A percentile compares a stretch with the other conserved stretches of the same genome.
These are phyloP conservation scores for Rhexocercosporidium sp. DNA, from an alignment of 2,329 filamentous ascomycete species.

Conservation along the genomic window DNA sequence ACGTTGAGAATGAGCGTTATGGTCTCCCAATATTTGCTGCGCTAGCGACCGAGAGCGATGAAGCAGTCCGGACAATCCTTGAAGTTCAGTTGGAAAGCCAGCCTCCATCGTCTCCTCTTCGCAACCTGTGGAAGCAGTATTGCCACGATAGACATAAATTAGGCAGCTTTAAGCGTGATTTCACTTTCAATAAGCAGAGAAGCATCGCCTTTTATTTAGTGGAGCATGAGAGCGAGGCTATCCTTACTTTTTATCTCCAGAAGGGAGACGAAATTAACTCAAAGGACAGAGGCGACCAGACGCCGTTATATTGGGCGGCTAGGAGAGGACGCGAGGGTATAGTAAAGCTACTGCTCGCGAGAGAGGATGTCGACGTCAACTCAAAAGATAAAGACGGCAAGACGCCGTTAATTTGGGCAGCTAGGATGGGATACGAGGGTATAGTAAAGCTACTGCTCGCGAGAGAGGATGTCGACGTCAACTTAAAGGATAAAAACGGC, in stretches of 20 bases:
- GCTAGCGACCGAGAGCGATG: constrained; percentile 36
- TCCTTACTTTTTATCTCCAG: constrained; percentile 21
- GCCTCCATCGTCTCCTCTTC: neutral
- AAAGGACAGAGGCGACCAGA: neutral
- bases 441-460: neutral
- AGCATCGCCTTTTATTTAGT: constrained; percentile 13
- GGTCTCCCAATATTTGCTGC: constrained; percentile 44
- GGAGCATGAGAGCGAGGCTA: constrained; percentile 21
- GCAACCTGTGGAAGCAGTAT: neutral
- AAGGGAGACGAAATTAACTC: neutral
- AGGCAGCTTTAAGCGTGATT: neutral
- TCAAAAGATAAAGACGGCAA: too few species aligned
- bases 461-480: constrained; percentile 14
- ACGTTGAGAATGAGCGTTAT: constrained; percentile 42
- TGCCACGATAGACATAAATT: neutral
- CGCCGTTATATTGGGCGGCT: too few species aligned
- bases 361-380: too few species aligned
- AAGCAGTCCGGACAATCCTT: constrained; percentile 37
- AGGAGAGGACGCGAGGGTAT: too few species aligned
- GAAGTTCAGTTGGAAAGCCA: neutral
- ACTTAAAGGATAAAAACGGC: constrained; percentile 9
- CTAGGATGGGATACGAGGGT: neutral
- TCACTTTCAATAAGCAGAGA: constrained; percentile 10
- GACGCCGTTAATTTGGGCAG: neutral
- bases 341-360: too few species aligned